Evolutionary conservation across 2,329 filamentous ascomycete species (phyloP).

Genomic region (Nigrospora osmanthi): DNA sequence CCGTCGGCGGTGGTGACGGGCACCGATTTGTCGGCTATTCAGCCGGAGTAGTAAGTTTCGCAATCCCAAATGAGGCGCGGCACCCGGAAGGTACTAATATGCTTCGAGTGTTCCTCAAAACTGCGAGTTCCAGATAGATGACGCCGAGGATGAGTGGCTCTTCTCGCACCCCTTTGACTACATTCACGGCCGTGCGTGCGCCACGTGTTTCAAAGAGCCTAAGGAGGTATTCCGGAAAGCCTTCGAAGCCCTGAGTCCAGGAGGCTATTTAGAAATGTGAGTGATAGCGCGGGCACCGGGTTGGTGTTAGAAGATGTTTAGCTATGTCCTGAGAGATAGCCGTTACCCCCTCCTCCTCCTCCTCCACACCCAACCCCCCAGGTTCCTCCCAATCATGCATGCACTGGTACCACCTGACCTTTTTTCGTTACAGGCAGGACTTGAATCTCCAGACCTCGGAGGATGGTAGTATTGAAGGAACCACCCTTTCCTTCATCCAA

Average conservation of each 20-base stretch:
- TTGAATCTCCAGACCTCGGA: constrained; percentile 2
- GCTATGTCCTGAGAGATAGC: too few relatives aligned
- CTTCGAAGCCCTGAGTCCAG: constrained; percentile 25
- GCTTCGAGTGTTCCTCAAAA: constrained; percentile 2
- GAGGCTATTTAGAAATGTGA: constrained; percentile 19
- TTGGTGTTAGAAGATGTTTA: too few relatives aligned
- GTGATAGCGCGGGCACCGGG: too few relatives aligned
- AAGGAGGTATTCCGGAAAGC: constrained; percentile 31
- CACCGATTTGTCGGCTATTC: constrained; percentile 3
- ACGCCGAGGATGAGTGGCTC: constrained; percentile 5
- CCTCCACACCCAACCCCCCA: too few relatives aligned
- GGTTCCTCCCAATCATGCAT: constrained; percentile 1
- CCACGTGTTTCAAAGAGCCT: constrained; percentile 36
- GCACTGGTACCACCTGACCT: not conserved
- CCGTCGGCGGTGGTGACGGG: constrained; percentile 3
- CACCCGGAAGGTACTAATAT: not conserved
- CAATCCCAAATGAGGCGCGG: too few relatives aligned
- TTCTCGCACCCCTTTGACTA: constrained; percentile 5
- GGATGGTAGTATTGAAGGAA: constrained; percentile 7
- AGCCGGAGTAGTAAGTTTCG: constrained; percentile 3
- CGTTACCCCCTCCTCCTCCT: too few relatives aligned
- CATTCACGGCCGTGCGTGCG: constrained; percentile 23
- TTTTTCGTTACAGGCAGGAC: not conserved
- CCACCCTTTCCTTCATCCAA: constrained; percentile 1
- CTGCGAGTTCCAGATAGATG: constrained; percentile 5